Conservation (phyloP, 208 protist genomes). For the Acanthamoeba lenticulata region DNA sequence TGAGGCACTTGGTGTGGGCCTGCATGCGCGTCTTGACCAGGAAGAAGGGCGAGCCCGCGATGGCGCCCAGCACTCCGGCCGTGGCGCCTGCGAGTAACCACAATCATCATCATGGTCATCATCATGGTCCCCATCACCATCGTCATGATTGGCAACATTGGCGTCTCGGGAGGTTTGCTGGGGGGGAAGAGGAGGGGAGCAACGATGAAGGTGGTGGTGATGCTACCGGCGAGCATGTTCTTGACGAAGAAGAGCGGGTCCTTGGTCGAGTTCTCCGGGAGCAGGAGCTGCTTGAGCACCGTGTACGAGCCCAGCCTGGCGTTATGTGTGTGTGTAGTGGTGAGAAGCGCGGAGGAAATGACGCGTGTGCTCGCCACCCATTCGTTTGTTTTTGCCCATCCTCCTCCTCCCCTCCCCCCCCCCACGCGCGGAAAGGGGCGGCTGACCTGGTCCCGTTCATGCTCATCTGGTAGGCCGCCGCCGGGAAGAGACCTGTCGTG, state of each 20-base stretch:
- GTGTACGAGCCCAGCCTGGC: slow-evolving; percentile 52
- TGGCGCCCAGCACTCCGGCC: slow-evolving; percentile 63
- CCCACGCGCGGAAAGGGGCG: background rate
- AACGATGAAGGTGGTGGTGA: background rate
- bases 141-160: too few relatives aligned
- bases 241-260: slow-evolving; percentile 15
- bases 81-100: slow-evolving; percentile 51
- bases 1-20: slow-evolving; percentile 10
- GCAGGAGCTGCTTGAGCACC: background rate
- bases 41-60: slow-evolving; percentile 72
- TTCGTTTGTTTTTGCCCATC: too few relatives aligned
- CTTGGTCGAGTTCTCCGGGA: background rate
- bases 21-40: slow-evolving; percentile 73
- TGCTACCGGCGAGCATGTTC: slow-evolving; percentile 10
- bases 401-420: too few relatives aligned
- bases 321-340: too few relatives aligned
- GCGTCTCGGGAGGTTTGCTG: too few relatives aligned
- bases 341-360: too few relatives aligned
- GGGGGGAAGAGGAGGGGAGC: background rate
- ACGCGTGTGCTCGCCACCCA: slow-evolving; percentile 41
- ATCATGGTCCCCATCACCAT: too few relatives aligned
- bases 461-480: slow-evolving; percentile 66
- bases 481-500: slow-evolving; percentile 67
- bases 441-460: slow-evolving; percentile 45
- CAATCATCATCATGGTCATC: background rate